phyloP scores from a whole-genome alignment of 306 rosid species.

The Quercus aquifolioides region DNA sequence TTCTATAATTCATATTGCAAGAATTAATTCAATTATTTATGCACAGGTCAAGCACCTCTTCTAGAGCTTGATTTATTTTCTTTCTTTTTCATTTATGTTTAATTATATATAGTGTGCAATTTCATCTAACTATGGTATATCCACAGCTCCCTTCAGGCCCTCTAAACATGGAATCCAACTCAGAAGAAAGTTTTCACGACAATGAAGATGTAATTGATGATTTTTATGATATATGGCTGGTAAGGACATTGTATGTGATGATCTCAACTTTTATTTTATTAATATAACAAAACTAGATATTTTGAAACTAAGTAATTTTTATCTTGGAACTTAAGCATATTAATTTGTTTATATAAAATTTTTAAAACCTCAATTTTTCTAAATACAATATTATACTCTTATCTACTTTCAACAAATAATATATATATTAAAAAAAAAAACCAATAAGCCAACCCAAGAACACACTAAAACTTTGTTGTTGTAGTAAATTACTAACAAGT shows the following conservation, averaged over 20 bases:
- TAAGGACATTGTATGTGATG: constrained; percentile 6
- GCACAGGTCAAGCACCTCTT: no score
- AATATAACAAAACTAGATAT: no score
- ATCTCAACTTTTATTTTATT: no score
- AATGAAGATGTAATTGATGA: constrained; percentile 12
- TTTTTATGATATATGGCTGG: constrained; percentile 50
- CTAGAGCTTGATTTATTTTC: background rate
- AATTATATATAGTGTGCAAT: no score
- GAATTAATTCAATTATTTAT: no score
- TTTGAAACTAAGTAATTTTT: no score
- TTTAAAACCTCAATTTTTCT: no score
- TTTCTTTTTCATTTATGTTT: background rate
- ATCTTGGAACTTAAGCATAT: no score
- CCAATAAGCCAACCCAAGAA: background rate
- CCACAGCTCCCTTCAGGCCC: constrained; percentile 4
- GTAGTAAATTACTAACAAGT: background rate
- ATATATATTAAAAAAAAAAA: background rate
- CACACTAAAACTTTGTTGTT: background rate
- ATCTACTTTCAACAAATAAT: background rate
- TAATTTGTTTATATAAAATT: no score
- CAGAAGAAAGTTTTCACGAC: background rate
- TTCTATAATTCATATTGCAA: no score
- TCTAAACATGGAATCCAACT: constrained; percentile 18
- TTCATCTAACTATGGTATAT: constrained; percentile 15
- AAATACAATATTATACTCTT: background rate